These are phyloP conservation scores for Gracilaria domingensis DNA, from an alignment of 23 red algal genomes.

Conservation along the genomic window DNA sequence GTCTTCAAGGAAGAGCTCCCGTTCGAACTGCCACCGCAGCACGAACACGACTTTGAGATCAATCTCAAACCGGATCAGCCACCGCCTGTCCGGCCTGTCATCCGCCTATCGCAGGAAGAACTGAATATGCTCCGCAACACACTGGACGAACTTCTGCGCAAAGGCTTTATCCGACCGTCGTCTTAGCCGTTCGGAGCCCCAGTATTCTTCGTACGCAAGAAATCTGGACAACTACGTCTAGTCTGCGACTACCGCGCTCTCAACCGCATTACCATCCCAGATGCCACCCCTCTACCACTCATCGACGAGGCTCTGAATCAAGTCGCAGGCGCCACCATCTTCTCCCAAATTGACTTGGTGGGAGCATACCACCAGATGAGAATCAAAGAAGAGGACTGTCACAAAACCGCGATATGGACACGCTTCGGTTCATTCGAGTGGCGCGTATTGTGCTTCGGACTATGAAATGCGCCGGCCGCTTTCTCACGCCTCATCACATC, in stretches of 20 bases:
- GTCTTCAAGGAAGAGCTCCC: conserved; percentile 39
- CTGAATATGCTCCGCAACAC: conserved; percentile 9
- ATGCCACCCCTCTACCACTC: conserved; percentile 13
- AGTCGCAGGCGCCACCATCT: not conserved
- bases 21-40: not conserved
- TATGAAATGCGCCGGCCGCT: conserved; percentile 16
- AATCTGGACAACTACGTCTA: conserved; percentile 12
- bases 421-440: conserved; percentile 49
- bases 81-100: conserved; percentile 37
- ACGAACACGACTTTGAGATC: conserved; percentile 42
- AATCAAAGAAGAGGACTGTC: too few relatives aligned
- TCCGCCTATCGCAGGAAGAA: conserved; percentile 15
- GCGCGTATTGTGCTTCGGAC: conserved; percentile 31
- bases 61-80: not conserved
- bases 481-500: conserved; percentile 1
- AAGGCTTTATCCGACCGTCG: conserved; percentile 27
- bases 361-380: conserved; percentile 32
- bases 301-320: too few relatives aligned
- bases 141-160: not conserved
- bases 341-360: conserved; percentile 14
- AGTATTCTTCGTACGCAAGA: conserved; percentile 24
- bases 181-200: conserved; percentile 22
- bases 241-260: conserved; percentile 33
- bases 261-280: conserved; percentile 33
- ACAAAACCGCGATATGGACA: conserved; percentile 34